phyloP scores from a whole-genome alignment of 2,329 filamentous ascomycete species.

The Aspergillus terreus region DNA sequence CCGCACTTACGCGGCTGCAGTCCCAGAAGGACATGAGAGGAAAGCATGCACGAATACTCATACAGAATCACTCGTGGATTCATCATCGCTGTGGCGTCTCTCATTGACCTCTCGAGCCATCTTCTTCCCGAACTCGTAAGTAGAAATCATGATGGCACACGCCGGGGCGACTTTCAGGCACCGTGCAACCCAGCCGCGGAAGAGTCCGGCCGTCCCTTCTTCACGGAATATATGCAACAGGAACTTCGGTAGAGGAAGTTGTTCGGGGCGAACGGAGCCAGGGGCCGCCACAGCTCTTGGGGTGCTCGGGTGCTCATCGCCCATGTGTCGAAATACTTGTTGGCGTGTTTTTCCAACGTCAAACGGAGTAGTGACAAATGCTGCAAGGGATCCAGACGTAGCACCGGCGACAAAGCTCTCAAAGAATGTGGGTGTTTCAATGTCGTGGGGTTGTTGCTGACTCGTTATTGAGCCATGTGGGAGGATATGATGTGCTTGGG shows the following conservation, averaged over 20 bases:
- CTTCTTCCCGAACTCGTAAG: conserved; percentile 92
- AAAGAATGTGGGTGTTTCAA: conserved; percentile 71
- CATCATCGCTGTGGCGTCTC: conserved; percentile 33
- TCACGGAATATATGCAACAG: conserved; percentile 87
- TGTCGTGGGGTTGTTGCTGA: conserved; percentile 58
- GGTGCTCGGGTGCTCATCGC: conserved; percentile 31
- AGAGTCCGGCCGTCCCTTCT: conserved; percentile 77
- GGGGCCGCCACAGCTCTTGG: conserved; percentile 11
- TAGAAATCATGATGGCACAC: conserved; percentile 99
- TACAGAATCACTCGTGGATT: conserved; percentile 16
- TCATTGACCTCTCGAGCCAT: conserved; percentile 75
- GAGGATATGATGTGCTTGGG: conserved; percentile 19
- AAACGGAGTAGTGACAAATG: conserved; percentile 88
- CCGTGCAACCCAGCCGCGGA: conserved; percentile 85
- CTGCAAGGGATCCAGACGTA: conserved; percentile 75
- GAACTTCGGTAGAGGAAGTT: conserved; percentile 73
- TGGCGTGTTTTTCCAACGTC: conserved; percentile 96
- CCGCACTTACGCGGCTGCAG: background rate
- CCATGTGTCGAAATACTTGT: conserved; percentile 69
- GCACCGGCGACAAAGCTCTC: conserved; percentile 90
- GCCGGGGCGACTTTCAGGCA: conserved; percentile 93
- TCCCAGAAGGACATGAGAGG: background rate
- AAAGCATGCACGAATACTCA: conserved; percentile 1
- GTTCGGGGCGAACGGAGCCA: conserved; percentile 57
- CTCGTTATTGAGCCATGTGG: conserved; percentile 9